These are phyloP conservation scores for Stephanodiscus triporus DNA, from an alignment of 108 stramenopile species.

Conservation along the genomic window DNA sequence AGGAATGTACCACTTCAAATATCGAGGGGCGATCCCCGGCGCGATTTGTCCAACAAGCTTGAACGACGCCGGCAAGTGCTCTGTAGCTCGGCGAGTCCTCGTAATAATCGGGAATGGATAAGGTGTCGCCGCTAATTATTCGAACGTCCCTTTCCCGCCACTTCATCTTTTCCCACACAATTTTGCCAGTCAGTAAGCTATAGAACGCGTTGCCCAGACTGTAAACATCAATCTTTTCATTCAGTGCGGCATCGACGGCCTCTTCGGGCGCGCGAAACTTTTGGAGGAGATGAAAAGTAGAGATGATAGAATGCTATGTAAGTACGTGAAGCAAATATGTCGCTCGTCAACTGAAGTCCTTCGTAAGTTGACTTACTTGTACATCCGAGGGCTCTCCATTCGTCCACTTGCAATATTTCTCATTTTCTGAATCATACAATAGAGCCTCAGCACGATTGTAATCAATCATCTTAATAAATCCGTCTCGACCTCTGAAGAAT, in stretches of 20 bases:
- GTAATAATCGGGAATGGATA: slow-evolving; percentile 13
- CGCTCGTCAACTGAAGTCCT: neutral
- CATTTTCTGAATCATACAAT: slow-evolving; percentile 52
- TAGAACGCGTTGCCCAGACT: slow-evolving; percentile 75
- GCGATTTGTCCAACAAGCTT: slow-evolving; percentile 55
- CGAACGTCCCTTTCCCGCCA: neutral
- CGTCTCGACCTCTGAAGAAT: slow-evolving; percentile 56
- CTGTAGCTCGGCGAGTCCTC: slow-evolving; percentile 12
- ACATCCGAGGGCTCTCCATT: slow-evolving; percentile 50
- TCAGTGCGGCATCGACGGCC: slow-evolving; percentile 45
- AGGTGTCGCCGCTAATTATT: slow-evolving; percentile 22
- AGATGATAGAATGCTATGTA: neutral
- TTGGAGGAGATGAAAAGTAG: neutral
- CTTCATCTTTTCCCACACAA: slow-evolving; percentile 11
- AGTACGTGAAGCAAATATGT: neutral
- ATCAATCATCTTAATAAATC: slow-evolving; percentile 74
- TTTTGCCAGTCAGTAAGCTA: slow-evolving; percentile 53
- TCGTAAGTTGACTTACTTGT: neutral
- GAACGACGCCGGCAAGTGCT: slow-evolving; percentile 58
- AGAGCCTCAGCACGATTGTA: slow-evolving; percentile 82
- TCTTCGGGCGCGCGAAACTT: slow-evolving; percentile 68
- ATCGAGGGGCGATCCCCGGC: slow-evolving; percentile 63
- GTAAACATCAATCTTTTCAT: slow-evolving; percentile 70
- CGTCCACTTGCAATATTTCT: slow-evolving; percentile 66
- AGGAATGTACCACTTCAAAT: slow-evolving; percentile 64